phyloP scores from a whole-genome alignment of 2,329 filamentous ascomycete species.

The Aspergillus sp. region DNA sequence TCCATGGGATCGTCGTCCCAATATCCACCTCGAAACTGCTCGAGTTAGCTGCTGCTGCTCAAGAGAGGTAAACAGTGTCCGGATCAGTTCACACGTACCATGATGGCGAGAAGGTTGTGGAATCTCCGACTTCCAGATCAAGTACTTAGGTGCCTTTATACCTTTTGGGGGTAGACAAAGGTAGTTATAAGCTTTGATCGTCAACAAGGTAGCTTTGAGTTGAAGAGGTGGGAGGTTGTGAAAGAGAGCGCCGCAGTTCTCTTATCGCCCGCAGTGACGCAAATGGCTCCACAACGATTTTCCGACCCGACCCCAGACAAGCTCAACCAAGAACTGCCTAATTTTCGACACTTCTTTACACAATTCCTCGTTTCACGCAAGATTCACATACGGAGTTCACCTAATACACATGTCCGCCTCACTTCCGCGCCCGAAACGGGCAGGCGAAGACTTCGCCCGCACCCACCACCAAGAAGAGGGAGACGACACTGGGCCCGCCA shows the following conservation, averaged over 20 bases:
- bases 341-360: not conserved
- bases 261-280: slow-evolving; percentile 35
- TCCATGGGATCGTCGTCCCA: slow-evolving; percentile 55
- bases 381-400: not conserved
- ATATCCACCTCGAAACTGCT: slow-evolving; percentile 48
- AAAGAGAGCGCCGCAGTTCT: slow-evolving; percentile 10
- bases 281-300: slow-evolving; percentile 39
- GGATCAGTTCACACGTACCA: slow-evolving; percentile 23
- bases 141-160: not conserved
- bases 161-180: not conserved
- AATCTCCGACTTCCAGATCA: not conserved
- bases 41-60: slow-evolving; percentile 16
- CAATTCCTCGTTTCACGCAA: not conserved
- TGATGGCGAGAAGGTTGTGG: slow-evolving; percentile 8
- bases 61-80: not conserved
- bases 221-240: not conserved
- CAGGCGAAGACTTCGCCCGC: slow-evolving; percentile 76
- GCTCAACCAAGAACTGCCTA: not conserved
- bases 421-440: slow-evolving; percentile 77
- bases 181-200: not conserved
- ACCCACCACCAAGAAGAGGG: slow-evolving; percentile 64
- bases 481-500: slow-evolving; percentile 50
- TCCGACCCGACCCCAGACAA: slow-evolving; percentile 40
- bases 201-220: not conserved
- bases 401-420: slow-evolving; percentile 54